Base-by-base conservation (phyloP, 192 early-diverging fungal species). In the Backusella tuberculispora region DNA sequence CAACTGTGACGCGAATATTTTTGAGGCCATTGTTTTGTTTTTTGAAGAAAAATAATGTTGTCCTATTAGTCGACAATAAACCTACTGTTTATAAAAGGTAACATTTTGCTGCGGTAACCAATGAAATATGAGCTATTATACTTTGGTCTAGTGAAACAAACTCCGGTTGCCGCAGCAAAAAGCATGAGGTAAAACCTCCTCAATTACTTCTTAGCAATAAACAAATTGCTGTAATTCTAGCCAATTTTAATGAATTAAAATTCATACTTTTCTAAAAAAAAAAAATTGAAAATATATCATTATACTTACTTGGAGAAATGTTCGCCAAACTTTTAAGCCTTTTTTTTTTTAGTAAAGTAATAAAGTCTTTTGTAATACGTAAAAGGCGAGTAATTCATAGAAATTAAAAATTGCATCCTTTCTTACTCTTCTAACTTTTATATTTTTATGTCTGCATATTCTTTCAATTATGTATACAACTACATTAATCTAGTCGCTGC, bases 1-100 rank as follows among this genome's bases (percentile, higher is more conserved):
- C 7, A 80, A 19, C 56, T 80, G 78, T 13, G 9, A 17, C 0
- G 43, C 12, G 13, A 80, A 80, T 37, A 47, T 14, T 67, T 66
- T 65, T 45, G 76, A 73, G 63, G 43, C 17, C 42, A 64, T 65
- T 26, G 13, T 60, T 60, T 60, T 60, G n/a, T 60, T 60, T n/a
- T 60, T 60, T 60, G 10, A 50, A 50, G 15, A 50, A 50, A 24
- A 60, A 26, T 24, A 60, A 60, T 10, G 21, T 60, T 13, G 4
- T 26, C 21, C n/a, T n/a, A n/a, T n/a, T n/a, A n/a, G n/a, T n/a
- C n/a, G n/a, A n/a, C n/a, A 46, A 46, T 4, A 26, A 12, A 13
- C 10, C 50, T 53, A 4, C 53, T 24, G 21, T 60, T 26, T 60
- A 60, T 60, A 60, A 4, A 43, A 10, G 6, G 48, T 50, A 6